These are phyloP conservation scores for Penicillium manginii DNA, from an alignment of 495 filamentous ascomycete genomes.

Conservation along the genomic window DNA sequence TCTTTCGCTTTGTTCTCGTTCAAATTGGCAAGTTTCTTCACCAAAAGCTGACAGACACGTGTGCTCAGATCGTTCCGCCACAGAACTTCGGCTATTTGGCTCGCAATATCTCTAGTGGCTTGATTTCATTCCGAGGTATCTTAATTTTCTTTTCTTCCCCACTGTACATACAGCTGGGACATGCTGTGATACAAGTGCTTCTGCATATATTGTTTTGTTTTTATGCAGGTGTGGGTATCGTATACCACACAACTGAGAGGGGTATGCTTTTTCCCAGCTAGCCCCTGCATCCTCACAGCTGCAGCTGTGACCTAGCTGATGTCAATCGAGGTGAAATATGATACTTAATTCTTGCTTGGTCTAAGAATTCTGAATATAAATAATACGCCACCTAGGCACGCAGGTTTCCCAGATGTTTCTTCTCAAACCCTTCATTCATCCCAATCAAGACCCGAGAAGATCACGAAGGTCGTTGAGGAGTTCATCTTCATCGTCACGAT, in stretches of 20 bases:
- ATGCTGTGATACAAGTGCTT: not conserved
- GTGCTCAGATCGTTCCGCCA: too few species aligned
- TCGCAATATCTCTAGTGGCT: too few species aligned
- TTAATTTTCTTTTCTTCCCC: too few species aligned
- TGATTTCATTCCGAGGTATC: too few species aligned
- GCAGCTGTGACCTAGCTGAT: not conserved
- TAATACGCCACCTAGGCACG: not conserved
- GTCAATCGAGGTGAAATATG: not conserved
- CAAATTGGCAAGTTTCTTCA: too few species aligned
- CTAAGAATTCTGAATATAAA: not conserved
- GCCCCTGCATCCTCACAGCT: slow-evolving; percentile 2
- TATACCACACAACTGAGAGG: not conserved
- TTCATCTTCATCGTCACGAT: not conserved
- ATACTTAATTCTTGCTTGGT: not conserved
- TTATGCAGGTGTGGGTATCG: not conserved
- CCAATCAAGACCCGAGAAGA: not conserved
- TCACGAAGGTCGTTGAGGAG: not conserved
- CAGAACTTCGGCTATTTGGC: too few species aligned
- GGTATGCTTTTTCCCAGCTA: not conserved
- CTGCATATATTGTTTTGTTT: not conserved
- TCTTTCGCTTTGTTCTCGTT: too few species aligned
- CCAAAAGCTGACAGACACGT: too few species aligned
- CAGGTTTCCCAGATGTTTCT: not conserved
- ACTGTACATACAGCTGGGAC: too few species aligned
- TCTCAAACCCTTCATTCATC: slow-evolving; percentile 1